A percentile compares a stretch with the other conserved stretches of the same genome.
phyloP scores from a whole-genome alignment of 305 asterid genomes.

The Euphrasia arctica region DNA sequence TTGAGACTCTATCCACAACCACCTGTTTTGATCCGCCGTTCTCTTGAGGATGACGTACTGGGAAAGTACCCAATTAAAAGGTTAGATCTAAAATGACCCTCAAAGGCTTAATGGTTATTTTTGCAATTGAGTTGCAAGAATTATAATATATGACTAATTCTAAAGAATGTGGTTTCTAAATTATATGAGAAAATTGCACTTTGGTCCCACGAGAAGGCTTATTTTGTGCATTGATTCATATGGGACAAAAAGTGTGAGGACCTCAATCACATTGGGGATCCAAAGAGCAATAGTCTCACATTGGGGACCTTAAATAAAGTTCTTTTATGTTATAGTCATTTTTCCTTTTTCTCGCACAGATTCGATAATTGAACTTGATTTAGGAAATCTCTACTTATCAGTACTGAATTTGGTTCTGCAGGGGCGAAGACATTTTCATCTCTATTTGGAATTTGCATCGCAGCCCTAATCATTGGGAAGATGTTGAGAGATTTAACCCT shows the following conservation, averaged over 20 bases:
- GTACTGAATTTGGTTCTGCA: conserved; percentile 28
- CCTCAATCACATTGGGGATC: too few relatives aligned
- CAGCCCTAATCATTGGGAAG: conserved; percentile 78
- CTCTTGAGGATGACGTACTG: conserved; percentile 72
- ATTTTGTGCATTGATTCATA: too few relatives aligned
- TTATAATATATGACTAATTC: not conserved
- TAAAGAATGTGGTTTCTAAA: not conserved
- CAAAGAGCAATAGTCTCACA: too few relatives aligned
- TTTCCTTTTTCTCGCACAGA: not conserved
- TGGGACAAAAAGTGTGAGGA: too few relatives aligned
- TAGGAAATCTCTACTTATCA: not conserved
- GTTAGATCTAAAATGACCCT: conserved; percentile 32
- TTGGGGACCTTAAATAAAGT: not conserved
- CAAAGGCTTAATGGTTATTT: not conserved
- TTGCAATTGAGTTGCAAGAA: conserved; percentile 14
- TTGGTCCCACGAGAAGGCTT: too few relatives aligned
- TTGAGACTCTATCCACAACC: conserved; percentile 98
- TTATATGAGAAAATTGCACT: too few relatives aligned
- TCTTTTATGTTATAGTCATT: not conserved
- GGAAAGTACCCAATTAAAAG: conserved; percentile 86
- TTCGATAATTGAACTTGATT: not conserved
- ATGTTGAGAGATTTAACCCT: conserved; percentile 83
- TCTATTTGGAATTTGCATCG: conserved; percentile 98
- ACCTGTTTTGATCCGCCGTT: conserved; percentile 95
- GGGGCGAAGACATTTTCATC: conserved; percentile 93